A percentile compares a stretch with the other conserved stretches of the same genome.
These are phyloP conservation scores for Alliaria petiolata DNA, from an alignment of 345 rosid genomes.

Conservation along the genomic window DNA sequence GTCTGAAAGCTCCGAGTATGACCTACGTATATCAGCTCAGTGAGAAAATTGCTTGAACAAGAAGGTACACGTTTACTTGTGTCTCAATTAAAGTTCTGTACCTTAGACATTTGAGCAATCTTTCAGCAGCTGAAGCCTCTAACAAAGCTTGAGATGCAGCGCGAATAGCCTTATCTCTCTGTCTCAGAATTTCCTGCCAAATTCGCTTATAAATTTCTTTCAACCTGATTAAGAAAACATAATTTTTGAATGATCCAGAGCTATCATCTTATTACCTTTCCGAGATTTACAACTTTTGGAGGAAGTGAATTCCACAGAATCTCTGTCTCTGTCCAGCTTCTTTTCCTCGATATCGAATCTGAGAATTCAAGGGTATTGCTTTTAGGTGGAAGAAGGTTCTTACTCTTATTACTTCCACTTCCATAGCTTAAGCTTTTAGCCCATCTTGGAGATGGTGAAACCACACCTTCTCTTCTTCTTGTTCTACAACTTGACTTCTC, in stretches of 20 bases:
- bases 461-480: conserved; percentile 31
- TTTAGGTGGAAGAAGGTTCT: conserved; percentile 27
- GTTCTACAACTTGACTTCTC: conserved; percentile 29
- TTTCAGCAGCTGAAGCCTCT: conserved; percentile 67
- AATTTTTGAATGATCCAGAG: background rate
- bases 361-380: conserved; percentile 15
- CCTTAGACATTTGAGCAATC: conserved; percentile 67
- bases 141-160: conserved; percentile 57
- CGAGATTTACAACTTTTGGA: conserved; percentile 46
- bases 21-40: conserved; percentile 31
- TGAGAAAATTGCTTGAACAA: background rate
- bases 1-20: conserved; percentile 55
- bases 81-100: background rate
- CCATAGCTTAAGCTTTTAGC: conserved; percentile 26
- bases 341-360: conserved; percentile 25
- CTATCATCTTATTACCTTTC: conserved; percentile 42
- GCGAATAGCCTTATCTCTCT: conserved; percentile 51
- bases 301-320: conserved; percentile 61
- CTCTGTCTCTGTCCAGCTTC: conserved; percentile 31
- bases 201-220: background rate
- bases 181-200: conserved; percentile 49
- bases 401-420: conserved; percentile 18
- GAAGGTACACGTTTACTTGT: background rate
- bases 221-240: background rate
- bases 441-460: conserved; percentile 27